A percentile compares a stretch with the other conserved stretches of the same genome.
Evolutionary conservation across 768 basidiomycete species (phyloP).

Genomic region (Tricholoma matsutake): DNA sequence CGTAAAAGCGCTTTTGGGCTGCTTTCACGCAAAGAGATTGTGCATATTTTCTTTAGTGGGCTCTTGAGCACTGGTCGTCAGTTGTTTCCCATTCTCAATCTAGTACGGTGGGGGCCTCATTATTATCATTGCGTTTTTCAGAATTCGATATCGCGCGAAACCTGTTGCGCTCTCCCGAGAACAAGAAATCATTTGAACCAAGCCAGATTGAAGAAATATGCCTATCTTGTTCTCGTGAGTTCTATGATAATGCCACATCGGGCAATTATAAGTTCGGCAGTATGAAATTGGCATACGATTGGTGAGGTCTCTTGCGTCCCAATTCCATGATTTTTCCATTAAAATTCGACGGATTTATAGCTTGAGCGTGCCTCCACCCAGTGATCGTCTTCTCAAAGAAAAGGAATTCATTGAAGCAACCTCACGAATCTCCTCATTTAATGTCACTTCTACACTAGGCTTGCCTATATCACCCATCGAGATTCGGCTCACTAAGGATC

Average conservation of each 20-base stretch:
- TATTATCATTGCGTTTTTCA: conserved; percentile 22
- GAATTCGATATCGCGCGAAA: conserved; percentile 67
- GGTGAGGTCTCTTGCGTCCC: conserved; percentile 45
- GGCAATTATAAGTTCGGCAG: conserved; percentile 92
- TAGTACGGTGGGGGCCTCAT: conserved; percentile 5
- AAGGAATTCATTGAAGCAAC: conserved; percentile 98
- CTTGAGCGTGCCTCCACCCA: conserved; percentile 66
- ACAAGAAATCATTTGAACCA: conserved; percentile 46
- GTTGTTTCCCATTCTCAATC: conserved; percentile 31
- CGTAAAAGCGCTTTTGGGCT: conserved; percentile 79
- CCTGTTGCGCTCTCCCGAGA: conserved; percentile 48
- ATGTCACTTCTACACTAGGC: conserved; percentile 70
- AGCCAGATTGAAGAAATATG: conserved; percentile 72
- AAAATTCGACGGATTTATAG: conserved; percentile 36
- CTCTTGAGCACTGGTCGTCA: conserved; percentile 84
- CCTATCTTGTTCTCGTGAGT: conserved; percentile 76
- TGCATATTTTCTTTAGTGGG: conserved; percentile 83
- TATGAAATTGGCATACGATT: conserved; percentile 96
- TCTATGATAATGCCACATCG: conserved; percentile 91
- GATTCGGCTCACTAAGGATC: conserved; percentile 88
- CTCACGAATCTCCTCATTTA: conserved; percentile 91
- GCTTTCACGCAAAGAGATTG: conserved; percentile 65
- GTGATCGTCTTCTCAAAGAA: conserved; percentile 62
- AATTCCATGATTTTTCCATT: background rate
- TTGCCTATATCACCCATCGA: conserved; percentile 86